Evolutionary conservation across 2,329 filamentous ascomycete species (phyloP), one percentile per base, ranked within the genome.

Genomic region (Torrubiellomyces zombiae): DNA sequence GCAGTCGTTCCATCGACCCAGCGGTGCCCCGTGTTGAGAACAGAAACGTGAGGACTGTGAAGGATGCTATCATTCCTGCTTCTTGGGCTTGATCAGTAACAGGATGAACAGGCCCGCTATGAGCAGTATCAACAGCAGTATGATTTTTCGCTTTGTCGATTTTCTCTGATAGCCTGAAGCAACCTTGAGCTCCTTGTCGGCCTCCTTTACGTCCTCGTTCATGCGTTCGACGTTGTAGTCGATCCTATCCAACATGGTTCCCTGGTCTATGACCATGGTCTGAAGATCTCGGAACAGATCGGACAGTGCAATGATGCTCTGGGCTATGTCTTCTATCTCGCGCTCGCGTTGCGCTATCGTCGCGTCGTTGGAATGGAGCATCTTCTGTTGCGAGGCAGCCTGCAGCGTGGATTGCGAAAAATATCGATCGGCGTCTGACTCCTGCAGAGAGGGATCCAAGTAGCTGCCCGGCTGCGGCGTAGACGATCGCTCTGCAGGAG

Each of bases 141-240:
- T 89, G 23, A 92, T 74, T 56, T 93, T 94, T 36, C 89, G 66
- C 56, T 94, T 98, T 13, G 80, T 83, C 25, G 76, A 77, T 44
- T 73, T 76, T 47, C 71, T 74, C 57, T 98, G 89, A 44, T 95
- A 95, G 11, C 78, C 77, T 4, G 78, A 83, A 9, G 89, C 78
- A 28, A 91, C 73, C 33, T 73, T 82, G 27, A 98, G 65, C 54
- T 98, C 89, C 48, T 86, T 89, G 33, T 93, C 81, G 3, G 89
- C 89, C 12, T 67, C 79, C 47, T 93, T 92, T 30, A 98, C 82
- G 42, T 95, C 83, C 12, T 73, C 75, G n/a, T 74, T 71, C 79
- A 95, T 94, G 32, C 76, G 68, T 54, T 98, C 89, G 26, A 98
- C 83, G 41, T 98, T 98, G 56, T 94, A 98, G 51, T 98, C 92